Conservation (phyloP, 306 rosid species). For the Carpinus viminea region DNA sequence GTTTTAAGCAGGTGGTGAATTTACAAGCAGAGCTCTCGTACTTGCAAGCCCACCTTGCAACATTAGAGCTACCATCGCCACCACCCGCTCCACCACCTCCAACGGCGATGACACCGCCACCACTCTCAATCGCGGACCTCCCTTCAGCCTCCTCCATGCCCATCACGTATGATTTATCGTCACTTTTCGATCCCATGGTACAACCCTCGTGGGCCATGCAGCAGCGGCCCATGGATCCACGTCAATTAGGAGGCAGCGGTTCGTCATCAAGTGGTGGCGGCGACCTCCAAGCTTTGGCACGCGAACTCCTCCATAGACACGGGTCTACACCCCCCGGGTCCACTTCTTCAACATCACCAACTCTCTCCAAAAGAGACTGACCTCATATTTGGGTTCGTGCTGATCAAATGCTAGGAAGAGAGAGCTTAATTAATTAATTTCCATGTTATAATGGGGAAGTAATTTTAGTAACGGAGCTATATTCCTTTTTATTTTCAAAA, state of each 20-base stretch:
- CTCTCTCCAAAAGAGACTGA: conserved; percentile 52
- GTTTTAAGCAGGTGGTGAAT: conserved; percentile 56
- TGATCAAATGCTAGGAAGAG: conserved; percentile 29
- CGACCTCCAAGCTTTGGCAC: conserved; percentile 77
- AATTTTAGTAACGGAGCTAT: conserved; percentile 35
- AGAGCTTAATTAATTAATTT: conserved; percentile 24
- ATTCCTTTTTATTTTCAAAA: conserved; percentile 10
- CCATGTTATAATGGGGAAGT: conserved; percentile 43
- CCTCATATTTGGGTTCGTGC: conserved; percentile 22
- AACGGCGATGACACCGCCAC: conserved; percentile 29
- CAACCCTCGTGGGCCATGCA: conserved; percentile 71
- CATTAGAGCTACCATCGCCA: conserved; percentile 71
- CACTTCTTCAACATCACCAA: conserved; percentile 47
- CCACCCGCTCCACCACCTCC: conserved; percentile 45
- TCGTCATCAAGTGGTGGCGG: conserved; percentile 25
- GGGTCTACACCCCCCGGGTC: conserved; percentile 43
- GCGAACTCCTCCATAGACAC: conserved; percentile 62
- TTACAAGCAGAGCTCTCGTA: conserved; percentile 88
- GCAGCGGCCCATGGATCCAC: conserved; percentile 51
- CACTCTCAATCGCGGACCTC: conserved; percentile 57
- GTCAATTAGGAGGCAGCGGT: conserved; percentile 44
- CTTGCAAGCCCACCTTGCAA: conserved; percentile 76
- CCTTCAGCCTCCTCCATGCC: conserved; percentile 47
- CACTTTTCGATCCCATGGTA: conserved; percentile 78
- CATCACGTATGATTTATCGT: conserved; percentile 63